Percentiles rank a stretch among this genome's conserved stretches.
These are phyloP conservation scores for Fusarium euwallaceae DNA, from an alignment of 2,329 filamentous ascomycete species.

Conservation along the genomic window DNA sequence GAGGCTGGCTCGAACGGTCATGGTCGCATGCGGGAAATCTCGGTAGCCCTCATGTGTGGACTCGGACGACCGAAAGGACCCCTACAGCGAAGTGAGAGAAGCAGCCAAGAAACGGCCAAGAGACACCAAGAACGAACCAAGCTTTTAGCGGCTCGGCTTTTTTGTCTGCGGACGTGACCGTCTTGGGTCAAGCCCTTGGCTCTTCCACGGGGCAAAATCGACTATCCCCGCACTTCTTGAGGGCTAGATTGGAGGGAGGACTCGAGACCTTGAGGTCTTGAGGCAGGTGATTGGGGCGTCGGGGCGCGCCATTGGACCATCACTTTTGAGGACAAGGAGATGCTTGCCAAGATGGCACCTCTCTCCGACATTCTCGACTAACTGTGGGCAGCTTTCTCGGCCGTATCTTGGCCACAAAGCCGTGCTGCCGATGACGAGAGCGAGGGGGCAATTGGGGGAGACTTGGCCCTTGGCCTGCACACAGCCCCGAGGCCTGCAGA, in stretches of 20 bases:
- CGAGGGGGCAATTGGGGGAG: conserved; percentile 17
- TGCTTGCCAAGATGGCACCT: conserved; percentile 22
- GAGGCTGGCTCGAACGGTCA: conserved; percentile 21
- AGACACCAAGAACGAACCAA: conserved; percentile 31
- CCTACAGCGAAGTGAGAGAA: conserved; percentile 22
- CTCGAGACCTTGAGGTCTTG: conserved; percentile 6
- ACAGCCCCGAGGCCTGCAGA: conserved; percentile 38
- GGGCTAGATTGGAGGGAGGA: conserved; percentile 29
- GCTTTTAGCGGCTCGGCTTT: conserved; percentile 42
- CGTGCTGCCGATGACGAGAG: conserved; percentile 31
- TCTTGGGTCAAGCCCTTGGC: background rate
- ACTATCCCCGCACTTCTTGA: conserved; percentile 40
- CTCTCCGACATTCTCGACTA: conserved; percentile 32
- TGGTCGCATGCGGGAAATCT: conserved; percentile 29
- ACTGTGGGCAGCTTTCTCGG: conserved; percentile 26
- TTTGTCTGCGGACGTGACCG: conserved; percentile 22
- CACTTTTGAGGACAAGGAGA: conserved; percentile 17
- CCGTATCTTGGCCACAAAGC: conserved; percentile 34
- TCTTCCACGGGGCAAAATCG: conserved; percentile 23
- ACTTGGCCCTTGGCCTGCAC: conserved; percentile 28
- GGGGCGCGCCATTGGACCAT: conserved; percentile 33
- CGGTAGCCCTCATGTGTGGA: conserved; percentile 12
- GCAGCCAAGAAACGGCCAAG: conserved; percentile 24
- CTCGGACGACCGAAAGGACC: conserved; percentile 31
- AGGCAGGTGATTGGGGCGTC: conserved; percentile 3